Percentiles rank a stretch among this genome's conserved stretches.
Evolutionary conservation across 2,329 filamentous ascomycete species (phyloP).

Genomic region (Colletotrichum cuscutae): DNA sequence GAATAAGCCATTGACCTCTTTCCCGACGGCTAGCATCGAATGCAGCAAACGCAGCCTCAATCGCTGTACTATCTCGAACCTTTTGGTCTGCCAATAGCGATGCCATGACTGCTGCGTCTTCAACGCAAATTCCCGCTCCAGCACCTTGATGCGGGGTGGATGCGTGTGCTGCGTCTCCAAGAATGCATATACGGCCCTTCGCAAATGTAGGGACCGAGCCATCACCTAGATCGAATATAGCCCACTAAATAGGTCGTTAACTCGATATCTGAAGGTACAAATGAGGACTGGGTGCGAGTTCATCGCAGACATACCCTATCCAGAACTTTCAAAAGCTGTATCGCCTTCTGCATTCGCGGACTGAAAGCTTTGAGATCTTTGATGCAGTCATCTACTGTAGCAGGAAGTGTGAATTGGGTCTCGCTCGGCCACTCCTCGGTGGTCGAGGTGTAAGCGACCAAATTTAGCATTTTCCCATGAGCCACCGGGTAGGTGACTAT

Average conservation of each 20-base stretch:
- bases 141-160: conserved; percentile 69
- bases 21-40: conserved; percentile 60
- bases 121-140: conserved; percentile 67
- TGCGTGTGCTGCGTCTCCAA: conserved; percentile 73
- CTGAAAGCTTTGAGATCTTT: not conserved
- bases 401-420: conserved; percentile 37
- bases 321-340: not conserved
- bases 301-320: not conserved
- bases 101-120: conserved; percentile 58
- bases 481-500: conserved; percentile 69
- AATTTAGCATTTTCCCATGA: conserved; percentile 64
- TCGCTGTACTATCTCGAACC: conserved; percentile 43
- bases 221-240: conserved; percentile 58
- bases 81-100: conserved; percentile 57
- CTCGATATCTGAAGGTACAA: not conserved
- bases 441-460: conserved; percentile 55
- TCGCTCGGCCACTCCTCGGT: conserved; percentile 42
- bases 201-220: conserved; percentile 54
- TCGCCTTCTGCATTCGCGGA: not conserved
- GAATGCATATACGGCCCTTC: conserved; percentile 56
- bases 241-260: conserved; percentile 47
- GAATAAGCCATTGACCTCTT: conserved; percentile 59
- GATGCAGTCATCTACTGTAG: not conserved
- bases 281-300: not conserved
- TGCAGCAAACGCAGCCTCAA: conserved; percentile 58